Conservation (phyloP, 331 rosid species). For the Phaseolus coccineus region DNA sequence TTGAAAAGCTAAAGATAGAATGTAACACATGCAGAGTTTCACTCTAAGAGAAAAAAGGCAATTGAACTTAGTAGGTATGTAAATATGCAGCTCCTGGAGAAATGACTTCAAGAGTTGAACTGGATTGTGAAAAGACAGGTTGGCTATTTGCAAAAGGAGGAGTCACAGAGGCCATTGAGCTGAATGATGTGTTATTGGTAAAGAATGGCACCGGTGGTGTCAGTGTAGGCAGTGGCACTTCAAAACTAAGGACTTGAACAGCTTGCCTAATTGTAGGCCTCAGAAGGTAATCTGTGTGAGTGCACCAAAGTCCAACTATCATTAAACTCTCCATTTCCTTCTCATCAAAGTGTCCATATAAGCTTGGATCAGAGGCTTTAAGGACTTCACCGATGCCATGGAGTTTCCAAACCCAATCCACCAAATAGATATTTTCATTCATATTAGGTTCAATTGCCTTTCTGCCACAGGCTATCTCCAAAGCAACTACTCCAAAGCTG, state of each 20-base stretch:
- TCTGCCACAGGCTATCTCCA: constrained; percentile 60
- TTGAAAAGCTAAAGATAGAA: not conserved
- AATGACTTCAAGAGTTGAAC: constrained; percentile 26
- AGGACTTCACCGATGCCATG: constrained; percentile 17
- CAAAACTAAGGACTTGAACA: constrained; percentile 53
- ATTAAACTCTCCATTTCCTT: constrained; percentile 52
- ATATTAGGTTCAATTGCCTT: constrained; percentile 17
- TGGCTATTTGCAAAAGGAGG: constrained; percentile 28
- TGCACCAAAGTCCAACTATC: constrained; percentile 68
- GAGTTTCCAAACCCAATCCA: constrained; percentile 54
- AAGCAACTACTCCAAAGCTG: constrained; percentile 60
- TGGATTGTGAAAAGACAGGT: constrained; percentile 26
- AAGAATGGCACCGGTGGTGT: constrained; percentile 19
- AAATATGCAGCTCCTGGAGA: constrained; percentile 41
- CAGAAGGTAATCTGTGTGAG: constrained; percentile 41
- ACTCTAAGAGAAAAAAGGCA: not conserved
- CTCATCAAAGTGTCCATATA: constrained; percentile 45
- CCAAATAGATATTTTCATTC: constrained; percentile 24
- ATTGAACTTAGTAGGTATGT: not conserved
- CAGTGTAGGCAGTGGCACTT: constrained; percentile 55
- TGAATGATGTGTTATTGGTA: not conserved
- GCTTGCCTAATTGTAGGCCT: constrained; percentile 64
- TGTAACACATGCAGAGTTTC: not conserved
- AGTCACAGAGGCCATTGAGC: not conserved
- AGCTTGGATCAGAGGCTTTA: constrained; percentile 51